Evolutionary conservation across 164 flowering plant genomes (phyloP).

Genomic region (Annona cherimola): DNA sequence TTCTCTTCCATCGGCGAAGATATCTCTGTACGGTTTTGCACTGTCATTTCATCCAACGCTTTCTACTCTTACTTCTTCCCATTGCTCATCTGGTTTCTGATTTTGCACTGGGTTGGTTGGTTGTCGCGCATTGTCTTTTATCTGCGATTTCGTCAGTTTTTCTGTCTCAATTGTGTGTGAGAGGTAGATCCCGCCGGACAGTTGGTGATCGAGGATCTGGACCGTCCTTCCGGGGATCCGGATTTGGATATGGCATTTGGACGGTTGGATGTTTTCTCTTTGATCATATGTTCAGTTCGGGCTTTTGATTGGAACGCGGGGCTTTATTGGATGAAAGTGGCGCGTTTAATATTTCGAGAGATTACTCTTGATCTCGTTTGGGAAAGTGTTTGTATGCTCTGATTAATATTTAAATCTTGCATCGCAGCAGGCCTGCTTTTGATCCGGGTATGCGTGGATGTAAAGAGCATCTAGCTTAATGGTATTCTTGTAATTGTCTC

Average conservation of each 20-base stretch:
- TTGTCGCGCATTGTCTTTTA: too few relatives aligned
- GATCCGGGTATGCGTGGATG: too few relatives aligned
- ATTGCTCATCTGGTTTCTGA: not conserved
- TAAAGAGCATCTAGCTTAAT: not conserved
- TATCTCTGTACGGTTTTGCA: conserved; percentile 43
- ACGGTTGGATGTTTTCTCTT: not conserved
- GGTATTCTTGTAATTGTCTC: not conserved
- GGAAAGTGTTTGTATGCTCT: too few relatives aligned
- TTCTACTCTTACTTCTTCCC: not conserved
- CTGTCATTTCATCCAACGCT: conserved; percentile 3
- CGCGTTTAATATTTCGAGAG: too few relatives aligned
- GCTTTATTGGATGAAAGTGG: too few relatives aligned
- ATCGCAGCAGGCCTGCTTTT: too few relatives aligned
- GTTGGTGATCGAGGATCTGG: not conserved
- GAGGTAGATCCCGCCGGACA: too few relatives aligned
- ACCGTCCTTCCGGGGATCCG: not conserved
- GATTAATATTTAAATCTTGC: too few relatives aligned
- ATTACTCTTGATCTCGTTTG: too few relatives aligned
- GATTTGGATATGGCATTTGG: not conserved
- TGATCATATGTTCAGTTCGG: not conserved
- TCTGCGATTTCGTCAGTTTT: not conserved
- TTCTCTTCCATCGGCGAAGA: conserved; percentile 64
- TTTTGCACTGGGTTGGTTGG: too few relatives aligned
- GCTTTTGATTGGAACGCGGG: not conserved
- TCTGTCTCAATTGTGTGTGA: not conserved